Conservation (phyloP, 495 filamentous ascomycete genomes). For the Penicillium cataractarum region DNA sequence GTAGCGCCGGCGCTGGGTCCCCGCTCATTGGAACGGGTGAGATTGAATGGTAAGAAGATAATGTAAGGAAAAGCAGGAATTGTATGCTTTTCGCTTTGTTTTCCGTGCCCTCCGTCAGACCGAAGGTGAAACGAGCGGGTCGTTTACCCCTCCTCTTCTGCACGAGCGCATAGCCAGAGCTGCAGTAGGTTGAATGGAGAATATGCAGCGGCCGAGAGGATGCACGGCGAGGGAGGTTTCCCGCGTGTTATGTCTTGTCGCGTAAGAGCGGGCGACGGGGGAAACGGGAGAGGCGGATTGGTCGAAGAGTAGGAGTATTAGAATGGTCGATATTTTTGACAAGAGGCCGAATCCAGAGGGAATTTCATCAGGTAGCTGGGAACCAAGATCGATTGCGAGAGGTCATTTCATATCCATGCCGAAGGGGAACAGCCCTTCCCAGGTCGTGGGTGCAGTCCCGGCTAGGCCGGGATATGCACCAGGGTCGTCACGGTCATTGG, state of each 20-base stretch:
- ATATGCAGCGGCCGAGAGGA: not conserved
- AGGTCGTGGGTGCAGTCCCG: conserved; percentile 32
- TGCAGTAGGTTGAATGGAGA: not conserved
- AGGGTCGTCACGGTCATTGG: conserved; percentile 44
- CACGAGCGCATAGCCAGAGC: not conserved
- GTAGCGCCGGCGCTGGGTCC: conserved; percentile 23
- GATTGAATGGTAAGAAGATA: conserved; percentile 2
- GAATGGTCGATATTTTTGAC: conserved; percentile 16
- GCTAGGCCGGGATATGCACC: conserved; percentile 29
- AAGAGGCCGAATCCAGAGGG: conserved; percentile 20
- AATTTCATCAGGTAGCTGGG: conserved; percentile 30
- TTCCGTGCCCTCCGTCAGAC: not conserved
- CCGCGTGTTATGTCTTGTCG: conserved; percentile 1
- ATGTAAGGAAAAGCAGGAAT: not conserved
- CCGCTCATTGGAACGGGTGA: conserved; percentile 6
- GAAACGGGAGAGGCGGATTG: not conserved
- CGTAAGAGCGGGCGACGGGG: not conserved
- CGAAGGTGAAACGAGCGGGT: conserved; percentile 1
- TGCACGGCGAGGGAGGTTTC: not conserved
- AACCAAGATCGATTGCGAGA: conserved; percentile 37
- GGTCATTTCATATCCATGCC: conserved; percentile 40
- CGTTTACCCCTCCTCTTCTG: not conserved
- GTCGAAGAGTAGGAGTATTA: not conserved
- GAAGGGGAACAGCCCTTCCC: conserved; percentile 29
- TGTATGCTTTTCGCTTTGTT: not conserved